Evolutionary conservation across 2,329 filamentous ascomycete genomes (phyloP).

Genomic region (Penicillium sp.): DNA sequence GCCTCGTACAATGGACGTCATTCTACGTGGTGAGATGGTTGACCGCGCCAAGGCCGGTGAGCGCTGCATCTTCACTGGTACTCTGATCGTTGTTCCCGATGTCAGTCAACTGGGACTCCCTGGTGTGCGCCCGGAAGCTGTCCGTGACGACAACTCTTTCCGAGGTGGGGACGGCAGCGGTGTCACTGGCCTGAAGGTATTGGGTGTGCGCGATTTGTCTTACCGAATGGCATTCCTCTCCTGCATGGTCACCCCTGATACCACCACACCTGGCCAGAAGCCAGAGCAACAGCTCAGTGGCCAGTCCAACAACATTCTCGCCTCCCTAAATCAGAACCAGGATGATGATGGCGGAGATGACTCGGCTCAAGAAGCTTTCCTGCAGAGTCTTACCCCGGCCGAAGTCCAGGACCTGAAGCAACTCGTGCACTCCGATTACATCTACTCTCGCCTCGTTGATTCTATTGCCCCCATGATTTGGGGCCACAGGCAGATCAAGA

Average conservation of each 20-base stretch:
- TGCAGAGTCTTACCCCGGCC: slow-evolving; percentile 78
- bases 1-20: slow-evolving; percentile 97
- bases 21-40: slow-evolving; percentile 94
- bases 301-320: slow-evolving; percentile 80
- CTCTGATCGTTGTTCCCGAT: slow-evolving; percentile 93
- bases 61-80: slow-evolving; percentile 97
- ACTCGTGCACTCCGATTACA: slow-evolving; percentile 95
- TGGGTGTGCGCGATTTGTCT: slow-evolving; percentile 92
- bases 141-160: slow-evolving; percentile 76
- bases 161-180: slow-evolving; percentile 81
- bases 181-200: slow-evolving; percentile 82
- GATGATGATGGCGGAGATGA: slow-evolving; percentile 74
- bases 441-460: slow-evolving; percentile 88
- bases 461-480: slow-evolving; percentile 97
- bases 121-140: slow-evolving; percentile 77
- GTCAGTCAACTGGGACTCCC: slow-evolving; percentile 93
- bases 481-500: slow-evolving; percentile 96
- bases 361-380: slow-evolving; percentile 81
- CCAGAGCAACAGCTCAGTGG: slow-evolving; percentile 68
- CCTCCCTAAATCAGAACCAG: slow-evolving; percentile 73
- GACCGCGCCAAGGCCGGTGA: slow-evolving; percentile 96
- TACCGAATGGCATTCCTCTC: slow-evolving; percentile 96
- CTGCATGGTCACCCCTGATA: slow-evolving; percentile 93
- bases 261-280: slow-evolving; percentile 73
- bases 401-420: slow-evolving; percentile 90